phyloP scores from a whole-genome alignment of 305 asterid genomes.

The Fraxinus sp. region DNA sequence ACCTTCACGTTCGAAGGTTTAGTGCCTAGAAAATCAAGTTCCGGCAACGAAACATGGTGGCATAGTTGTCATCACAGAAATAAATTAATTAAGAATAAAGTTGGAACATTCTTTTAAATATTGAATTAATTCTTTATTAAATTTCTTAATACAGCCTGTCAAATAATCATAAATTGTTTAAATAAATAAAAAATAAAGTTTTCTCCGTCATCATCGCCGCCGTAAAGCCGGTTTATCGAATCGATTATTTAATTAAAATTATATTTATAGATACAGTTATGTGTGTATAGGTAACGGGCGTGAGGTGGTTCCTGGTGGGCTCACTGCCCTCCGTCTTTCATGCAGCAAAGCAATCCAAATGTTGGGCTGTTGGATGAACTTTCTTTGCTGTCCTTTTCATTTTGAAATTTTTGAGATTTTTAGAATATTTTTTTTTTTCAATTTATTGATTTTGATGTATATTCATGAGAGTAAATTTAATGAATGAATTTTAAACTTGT shows the following conservation, averaged over 20 bases:
- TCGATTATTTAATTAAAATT: background rate
- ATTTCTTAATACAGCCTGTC: background rate
- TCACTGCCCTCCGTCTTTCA: constrained; percentile 21
- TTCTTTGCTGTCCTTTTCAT: constrained; percentile 25
- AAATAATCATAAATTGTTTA: background rate
- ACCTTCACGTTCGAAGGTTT: background rate
- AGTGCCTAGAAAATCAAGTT: background rate
- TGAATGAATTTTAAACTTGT: too few relatives aligned
- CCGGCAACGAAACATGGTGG: background rate
- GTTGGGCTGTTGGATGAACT: constrained; percentile 25
- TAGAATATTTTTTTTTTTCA: too few relatives aligned
- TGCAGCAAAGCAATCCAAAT: constrained; percentile 28
- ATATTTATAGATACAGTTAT: background rate
- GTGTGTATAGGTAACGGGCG: background rate
- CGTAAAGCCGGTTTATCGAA: background rate
- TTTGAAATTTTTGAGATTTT: background rate
- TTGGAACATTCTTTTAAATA: background rate
- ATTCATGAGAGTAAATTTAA: too few relatives aligned
- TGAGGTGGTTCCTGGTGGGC: background rate
- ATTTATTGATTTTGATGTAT: background rate
- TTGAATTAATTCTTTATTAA: background rate
- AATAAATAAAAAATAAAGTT: background rate
- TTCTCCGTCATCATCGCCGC: background rate
- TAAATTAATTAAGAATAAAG: background rate
- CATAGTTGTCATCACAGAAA: background rate